Percentiles rank a stretch among this genome's conserved stretches.
Conservation (phyloP, 768 basidiomycete species). For the Boletus insuetus region DNA sequence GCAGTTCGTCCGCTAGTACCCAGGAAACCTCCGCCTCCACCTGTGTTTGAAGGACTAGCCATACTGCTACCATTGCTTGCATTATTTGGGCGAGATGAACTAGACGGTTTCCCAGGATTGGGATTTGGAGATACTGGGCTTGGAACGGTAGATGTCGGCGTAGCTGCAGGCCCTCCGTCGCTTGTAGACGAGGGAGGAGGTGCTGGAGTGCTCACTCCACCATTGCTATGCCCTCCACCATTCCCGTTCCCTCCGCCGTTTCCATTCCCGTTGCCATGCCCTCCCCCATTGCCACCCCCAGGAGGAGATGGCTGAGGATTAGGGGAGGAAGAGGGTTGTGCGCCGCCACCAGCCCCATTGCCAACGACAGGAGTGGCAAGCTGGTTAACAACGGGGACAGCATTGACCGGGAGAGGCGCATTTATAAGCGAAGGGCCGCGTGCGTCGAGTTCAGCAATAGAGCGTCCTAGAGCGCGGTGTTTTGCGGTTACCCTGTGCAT, state of each 20-base stretch:
- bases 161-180: background rate
- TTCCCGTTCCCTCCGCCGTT: background rate
- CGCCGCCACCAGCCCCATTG: constrained; percentile 2
- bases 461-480: constrained; percentile 12
- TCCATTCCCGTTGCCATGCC: background rate
- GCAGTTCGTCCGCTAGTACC: background rate
- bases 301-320: constrained; percentile 3
- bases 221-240: background rate
- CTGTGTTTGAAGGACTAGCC: background rate
- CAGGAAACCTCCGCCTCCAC: background rate
- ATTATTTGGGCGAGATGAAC: background rate
- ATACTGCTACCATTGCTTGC: background rate
- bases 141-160: background rate
- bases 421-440: constrained; percentile 41
- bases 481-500: constrained; percentile 15
- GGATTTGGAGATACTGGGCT: background rate
- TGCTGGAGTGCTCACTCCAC: background rate
- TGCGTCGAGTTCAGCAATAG: constrained; percentile 24
- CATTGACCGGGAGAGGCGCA: constrained; percentile 27
- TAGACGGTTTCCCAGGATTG: background rate
- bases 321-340: constrained; percentile 4
- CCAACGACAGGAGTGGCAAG: constrained; percentile 36
- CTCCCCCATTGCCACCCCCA: background rate
- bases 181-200: background rate
- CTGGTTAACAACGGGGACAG: constrained; percentile 40